phyloP scores from a whole-genome alignment of 1,284 basidiomycete genomes.

The Grifola frondosa region DNA sequence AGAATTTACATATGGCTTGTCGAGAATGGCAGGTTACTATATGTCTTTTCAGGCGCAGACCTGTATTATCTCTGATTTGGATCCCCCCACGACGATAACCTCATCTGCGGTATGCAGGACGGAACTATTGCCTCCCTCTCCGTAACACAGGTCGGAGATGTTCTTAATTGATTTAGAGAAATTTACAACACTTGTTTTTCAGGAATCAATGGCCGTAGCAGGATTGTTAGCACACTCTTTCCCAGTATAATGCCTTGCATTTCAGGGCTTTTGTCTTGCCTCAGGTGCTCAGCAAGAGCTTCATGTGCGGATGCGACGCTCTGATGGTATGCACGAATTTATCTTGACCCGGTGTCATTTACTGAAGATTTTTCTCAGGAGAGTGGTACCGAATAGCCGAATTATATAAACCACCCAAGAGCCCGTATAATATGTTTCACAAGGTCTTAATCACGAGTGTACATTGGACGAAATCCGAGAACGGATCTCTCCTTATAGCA shows the following conservation, averaged over 20 bases:
- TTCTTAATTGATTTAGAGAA: not conserved
- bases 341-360: no score
- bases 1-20: no score
- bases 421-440: not conserved
- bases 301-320: not conserved
- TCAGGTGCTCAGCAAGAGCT: slow-evolving; percentile 5
- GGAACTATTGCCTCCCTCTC: not conserved
- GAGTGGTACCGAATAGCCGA: not conserved
- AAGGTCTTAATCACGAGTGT: not conserved
- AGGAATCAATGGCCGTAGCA: not conserved
- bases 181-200: not conserved
- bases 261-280: not conserved
- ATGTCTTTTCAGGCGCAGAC: no score
- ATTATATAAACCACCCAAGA: not conserved
- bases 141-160: not conserved
- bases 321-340: no score
- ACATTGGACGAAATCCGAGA: not conserved
- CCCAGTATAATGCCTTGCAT: not conserved
- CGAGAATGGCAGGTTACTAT: no score
- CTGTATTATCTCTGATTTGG: not conserved
- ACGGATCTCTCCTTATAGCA: not conserved
- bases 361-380: not conserved
- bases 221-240: slow-evolving; percentile 3
- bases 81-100: not conserved
- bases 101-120: not conserved